Conservation (phyloP, 106 monocot genomes). For the Dendrobium catenatum region DNA sequence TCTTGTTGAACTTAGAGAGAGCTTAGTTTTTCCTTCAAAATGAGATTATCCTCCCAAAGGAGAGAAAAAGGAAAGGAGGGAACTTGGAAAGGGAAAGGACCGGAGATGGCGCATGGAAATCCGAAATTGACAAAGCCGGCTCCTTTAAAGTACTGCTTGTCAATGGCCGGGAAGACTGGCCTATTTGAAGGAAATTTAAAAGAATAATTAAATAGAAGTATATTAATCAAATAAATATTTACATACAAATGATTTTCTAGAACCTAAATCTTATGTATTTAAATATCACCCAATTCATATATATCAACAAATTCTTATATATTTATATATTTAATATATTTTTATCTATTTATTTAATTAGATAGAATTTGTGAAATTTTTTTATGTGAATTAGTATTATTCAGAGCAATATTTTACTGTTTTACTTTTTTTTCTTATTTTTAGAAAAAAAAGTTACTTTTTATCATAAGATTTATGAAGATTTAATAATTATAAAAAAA, state of each 20-base stretch:
- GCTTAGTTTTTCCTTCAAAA: background rate
- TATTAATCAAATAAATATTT: background rate
- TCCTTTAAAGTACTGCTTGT: conserved; percentile 7
- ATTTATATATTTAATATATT: too few relatives aligned
- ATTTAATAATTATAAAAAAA: too few relatives aligned
- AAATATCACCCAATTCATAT: background rate
- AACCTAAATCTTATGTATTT: background rate
- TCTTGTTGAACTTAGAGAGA: background rate
- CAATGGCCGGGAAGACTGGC: background rate
- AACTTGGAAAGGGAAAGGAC: background rate
- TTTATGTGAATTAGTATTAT: background rate
- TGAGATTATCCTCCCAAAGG: background rate
- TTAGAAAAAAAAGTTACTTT: too few relatives aligned
- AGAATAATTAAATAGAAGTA: background rate
- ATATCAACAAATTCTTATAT: too few relatives aligned
- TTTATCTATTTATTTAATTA: background rate
- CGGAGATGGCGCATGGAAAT: conserved; percentile 1
- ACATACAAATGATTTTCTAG: background rate
- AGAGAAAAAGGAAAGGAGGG: background rate
- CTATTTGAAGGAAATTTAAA: background rate
- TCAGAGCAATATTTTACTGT: background rate
- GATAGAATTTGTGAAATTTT: background rate
- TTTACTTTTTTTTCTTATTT: background rate
- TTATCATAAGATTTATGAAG: too few relatives aligned
- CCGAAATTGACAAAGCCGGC: background rate